phyloP scores from a whole-genome alignment of 225 moss, liverwort and hornwort genomes.

The Antitrichia curtipendula region DNA sequence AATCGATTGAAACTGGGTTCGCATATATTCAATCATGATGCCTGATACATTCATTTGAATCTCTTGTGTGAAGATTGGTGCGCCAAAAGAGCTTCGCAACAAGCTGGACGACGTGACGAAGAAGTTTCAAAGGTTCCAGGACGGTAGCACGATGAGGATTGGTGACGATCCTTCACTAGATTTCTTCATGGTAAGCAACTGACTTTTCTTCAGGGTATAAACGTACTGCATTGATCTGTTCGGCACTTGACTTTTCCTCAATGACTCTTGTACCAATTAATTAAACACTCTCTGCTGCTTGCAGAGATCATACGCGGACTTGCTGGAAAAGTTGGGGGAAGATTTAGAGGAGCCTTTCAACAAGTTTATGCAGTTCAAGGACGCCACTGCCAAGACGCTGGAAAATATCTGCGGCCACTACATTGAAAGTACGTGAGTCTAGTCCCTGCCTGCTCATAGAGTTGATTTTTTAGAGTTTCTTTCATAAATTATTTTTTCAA shows the following conservation, averaged over 20 bases:
- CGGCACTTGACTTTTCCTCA: neutral
- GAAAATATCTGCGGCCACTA: conserved; percentile 36
- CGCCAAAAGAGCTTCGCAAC: conserved; percentile 12
- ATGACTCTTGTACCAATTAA: neutral
- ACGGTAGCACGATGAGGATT: neutral
- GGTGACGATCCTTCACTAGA: conserved; percentile 32
- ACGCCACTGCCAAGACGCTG: conserved; percentile 15
- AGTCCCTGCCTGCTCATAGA: neutral
- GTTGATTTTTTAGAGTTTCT: neutral
- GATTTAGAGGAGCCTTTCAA: conserved; percentile 27
- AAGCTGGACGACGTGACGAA: conserved; percentile 29
- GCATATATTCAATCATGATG: neutral
- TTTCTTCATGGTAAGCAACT: conserved; percentile 32
- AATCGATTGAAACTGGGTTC: too few relatives aligned
- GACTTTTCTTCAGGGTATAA: too few relatives aligned
- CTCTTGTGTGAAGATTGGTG: conserved; percentile 15
- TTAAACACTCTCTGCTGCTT: neutral
- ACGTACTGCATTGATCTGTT: neutral
- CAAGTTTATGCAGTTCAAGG: conserved; percentile 36
- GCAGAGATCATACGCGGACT: conserved; percentile 36
- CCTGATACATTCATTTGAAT: neutral
- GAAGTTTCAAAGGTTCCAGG: conserved; percentile 13
- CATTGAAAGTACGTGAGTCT: conserved; percentile 22
- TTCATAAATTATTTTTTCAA: neutral
- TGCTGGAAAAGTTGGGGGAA: conserved; percentile 17